These are phyloP conservation scores for Chaetomium strumarium DNA, from an alignment of 2,329 filamentous ascomycete genomes.

Conservation along the genomic window DNA sequence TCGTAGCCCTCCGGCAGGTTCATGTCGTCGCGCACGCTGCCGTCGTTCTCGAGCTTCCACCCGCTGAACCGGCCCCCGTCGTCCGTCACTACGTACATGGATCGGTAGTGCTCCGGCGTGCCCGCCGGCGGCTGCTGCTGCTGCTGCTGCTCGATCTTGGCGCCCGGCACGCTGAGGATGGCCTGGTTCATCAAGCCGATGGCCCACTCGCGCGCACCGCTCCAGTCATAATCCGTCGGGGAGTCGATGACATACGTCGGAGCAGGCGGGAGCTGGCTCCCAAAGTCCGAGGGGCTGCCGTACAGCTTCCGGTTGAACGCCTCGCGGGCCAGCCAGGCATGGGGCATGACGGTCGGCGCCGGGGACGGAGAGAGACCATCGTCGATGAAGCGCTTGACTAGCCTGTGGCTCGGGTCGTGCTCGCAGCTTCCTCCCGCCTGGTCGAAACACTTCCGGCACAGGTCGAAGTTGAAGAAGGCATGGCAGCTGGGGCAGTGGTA, in stretches of 20 bases:
- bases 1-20: background rate
- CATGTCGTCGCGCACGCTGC: background rate
- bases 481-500: too few species aligned
- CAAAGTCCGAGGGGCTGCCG: too few species aligned
- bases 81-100: background rate
- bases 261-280: background rate
- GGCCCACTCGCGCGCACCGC: background rate
- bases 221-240: rapidly evolving
- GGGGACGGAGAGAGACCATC: too few species aligned
- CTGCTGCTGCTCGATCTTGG: background rate
- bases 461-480: too few species aligned
- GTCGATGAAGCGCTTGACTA: too few species aligned
- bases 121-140: background rate
- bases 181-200: background rate
- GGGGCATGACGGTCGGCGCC: too few species aligned
- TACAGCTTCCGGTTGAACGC: too few species aligned
- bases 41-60: constrained; percentile 5
- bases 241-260: background rate
- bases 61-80: background rate
- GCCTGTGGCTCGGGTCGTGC: too few species aligned
- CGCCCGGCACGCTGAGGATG: constrained; percentile 8
- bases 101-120: background rate
- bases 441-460: too few species aligned
- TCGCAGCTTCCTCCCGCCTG: too few species aligned
- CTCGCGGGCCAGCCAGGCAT: too few species aligned